A percentile compares a stretch with the other conserved stretches of the same genome.
phyloP scores from a whole-genome alignment of 2,329 filamentous ascomycete genomes.

The Arachnopeziza araneosa region DNA sequence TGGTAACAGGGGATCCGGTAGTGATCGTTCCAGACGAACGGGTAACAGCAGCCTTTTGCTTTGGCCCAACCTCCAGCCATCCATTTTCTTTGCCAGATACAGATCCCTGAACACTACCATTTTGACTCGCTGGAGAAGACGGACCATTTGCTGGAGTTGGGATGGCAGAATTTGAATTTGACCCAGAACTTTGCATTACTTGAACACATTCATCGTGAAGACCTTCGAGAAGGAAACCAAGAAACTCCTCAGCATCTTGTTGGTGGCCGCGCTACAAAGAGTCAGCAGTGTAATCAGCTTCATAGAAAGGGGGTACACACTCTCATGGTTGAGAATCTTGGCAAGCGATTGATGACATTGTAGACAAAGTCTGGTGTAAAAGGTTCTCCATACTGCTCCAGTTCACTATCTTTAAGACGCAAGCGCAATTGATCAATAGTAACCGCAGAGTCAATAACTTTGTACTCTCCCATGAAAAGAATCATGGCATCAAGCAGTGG shows the following conservation, averaged over 20 bases:
- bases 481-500: conserved; percentile 95
- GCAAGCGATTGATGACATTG: conserved; percentile 79
- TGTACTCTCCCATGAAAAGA: conserved; percentile 92
- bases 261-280: conserved; percentile 74
- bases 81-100: conserved; percentile 49
- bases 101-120: conserved; percentile 25
- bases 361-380: conserved; percentile 96
- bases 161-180: conserved; percentile 36
- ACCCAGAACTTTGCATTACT: conserved; percentile 50
- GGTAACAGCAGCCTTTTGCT: conserved; percentile 81
- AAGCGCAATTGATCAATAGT: conserved; percentile 69
- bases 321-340: conserved; percentile 87
- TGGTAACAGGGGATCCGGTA: conserved; percentile 79
- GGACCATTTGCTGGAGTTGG: conserved; percentile 37
- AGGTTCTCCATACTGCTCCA: conserved; percentile 85
- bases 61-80: conserved; percentile 94
- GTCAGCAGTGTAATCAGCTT: conserved; percentile 24
- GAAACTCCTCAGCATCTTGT: conserved; percentile 95
- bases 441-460: conserved; percentile 71
- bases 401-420: conserved; percentile 71
- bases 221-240: conserved; percentile 87
- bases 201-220: conserved; percentile 87
- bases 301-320: conserved; percentile 45
- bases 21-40: conserved; percentile 74
- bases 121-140: conserved; percentile 40